Evolutionary conservation across 345 rosid genomes (phyloP), one percentile per base, ranked within the genome.

Genomic region (Brassica incana): DNA sequence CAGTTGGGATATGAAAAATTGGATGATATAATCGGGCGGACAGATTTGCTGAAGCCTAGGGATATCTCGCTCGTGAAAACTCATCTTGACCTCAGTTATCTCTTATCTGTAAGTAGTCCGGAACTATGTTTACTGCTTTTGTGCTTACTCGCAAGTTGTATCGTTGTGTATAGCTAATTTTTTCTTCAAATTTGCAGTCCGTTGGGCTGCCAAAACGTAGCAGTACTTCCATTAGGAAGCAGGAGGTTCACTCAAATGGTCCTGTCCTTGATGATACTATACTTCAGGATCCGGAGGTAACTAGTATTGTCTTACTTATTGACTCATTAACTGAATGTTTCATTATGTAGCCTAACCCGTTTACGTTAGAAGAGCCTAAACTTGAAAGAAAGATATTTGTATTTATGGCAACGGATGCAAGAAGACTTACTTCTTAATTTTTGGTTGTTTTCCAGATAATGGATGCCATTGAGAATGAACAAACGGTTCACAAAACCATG

Each of bases 31-130:
- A 88, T 95, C 80, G 99, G 99, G 70, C 85, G 92, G 76, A 87
- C 94, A 25, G 94, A 91, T 71, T 82, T 95, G 74, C 84, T 95
- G 54, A 88, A 81, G 78, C 91, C 86, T 23, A 92, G 99, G 54
- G 99, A 93, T 83, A 88, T 95, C 81, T 95, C 98, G 14, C 87
- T 95, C 40, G 96, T 95, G 85, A 95, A 95, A 86, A 95, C 99
- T 48, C 99, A 93, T 83, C 93, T 93, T 83, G 96, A 95, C 78
- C 96, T 95, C 77, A 78, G 85, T 84, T 95, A 89, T 80, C 80
- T 95, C 71, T 82, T 90, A 79, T 86, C 89, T 54, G 98, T 95
- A 85, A 71, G 97, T 60, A 48, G 36, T 43, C 36, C 10, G 18
- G 2, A 67, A 29, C 6, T 59, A 2, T 70, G 48, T 70, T 38